Conservation (phyloP, 805 yeast genomes). For the Wickerhamiella vanderwaltii region DNA sequence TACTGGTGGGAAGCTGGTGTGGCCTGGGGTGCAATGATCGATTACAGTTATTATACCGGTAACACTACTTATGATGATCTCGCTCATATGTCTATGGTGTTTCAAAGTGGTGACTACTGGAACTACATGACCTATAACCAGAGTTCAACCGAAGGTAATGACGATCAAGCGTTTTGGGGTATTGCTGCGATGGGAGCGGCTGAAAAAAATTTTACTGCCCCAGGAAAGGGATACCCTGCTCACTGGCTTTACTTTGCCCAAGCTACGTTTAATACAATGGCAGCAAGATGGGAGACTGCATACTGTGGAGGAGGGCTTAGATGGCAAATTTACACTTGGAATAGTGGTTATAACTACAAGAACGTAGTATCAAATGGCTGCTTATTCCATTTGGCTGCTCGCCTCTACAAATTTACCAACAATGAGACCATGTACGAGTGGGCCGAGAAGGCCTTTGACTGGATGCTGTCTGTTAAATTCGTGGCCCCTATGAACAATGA, state of each 20-base stretch:
- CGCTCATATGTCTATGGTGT: slow-evolving; percentile 49
- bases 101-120: slow-evolving; percentile 61
- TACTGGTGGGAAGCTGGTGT: slow-evolving; percentile 99
- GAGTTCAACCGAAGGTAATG: slow-evolving; percentile 89
- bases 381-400: slow-evolving; percentile 73
- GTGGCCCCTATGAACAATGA: slow-evolving; percentile 30
- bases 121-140: slow-evolving; percentile 83
- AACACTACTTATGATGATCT: slow-evolving; percentile 53
- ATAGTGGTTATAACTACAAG: slow-evolving; percentile 86
- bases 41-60: slow-evolving; percentile 58
- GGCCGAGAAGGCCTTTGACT: slow-evolving; percentile 65
- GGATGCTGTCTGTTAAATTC: slow-evolving; percentile 51
- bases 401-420: slow-evolving; percentile 71
- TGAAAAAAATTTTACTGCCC: slow-evolving; percentile 71
- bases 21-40: slow-evolving; percentile 80
- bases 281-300: slow-evolving; percentile 66
- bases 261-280: slow-evolving; percentile 86
- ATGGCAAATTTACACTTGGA: slow-evolving; percentile 96
- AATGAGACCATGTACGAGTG: slow-evolving; percentile 63
- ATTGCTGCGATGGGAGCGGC: slow-evolving; percentile 86
- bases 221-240: slow-evolving; percentile 31
- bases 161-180: slow-evolving; percentile 98
- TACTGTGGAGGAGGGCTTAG: slow-evolving; percentile 81
- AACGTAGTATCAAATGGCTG: slow-evolving; percentile 88
- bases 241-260: slow-evolving; percentile 73